Conservation (phyloP, 129 eudicot genomes). For the Erigeron canadensis region DNA sequence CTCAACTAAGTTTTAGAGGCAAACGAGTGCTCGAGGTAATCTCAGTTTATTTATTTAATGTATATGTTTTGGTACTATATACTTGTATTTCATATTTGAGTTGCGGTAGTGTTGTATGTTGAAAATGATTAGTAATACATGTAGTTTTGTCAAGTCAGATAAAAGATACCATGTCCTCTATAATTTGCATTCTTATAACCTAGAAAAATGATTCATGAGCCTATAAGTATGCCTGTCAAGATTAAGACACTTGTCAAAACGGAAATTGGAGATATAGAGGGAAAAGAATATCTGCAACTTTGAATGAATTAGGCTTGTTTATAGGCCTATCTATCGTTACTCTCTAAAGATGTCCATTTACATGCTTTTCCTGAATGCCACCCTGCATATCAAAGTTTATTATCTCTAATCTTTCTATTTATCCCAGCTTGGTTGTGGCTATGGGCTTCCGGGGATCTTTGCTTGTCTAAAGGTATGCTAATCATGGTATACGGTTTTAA, state of each 20-base stretch:
- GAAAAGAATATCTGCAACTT: too few relatives aligned
- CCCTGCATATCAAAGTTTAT: slow-evolving; percentile 14
- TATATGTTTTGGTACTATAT: slow-evolving; percentile 12
- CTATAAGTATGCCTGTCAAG: too few relatives aligned
- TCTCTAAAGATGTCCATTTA: neutral
- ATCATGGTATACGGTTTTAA: neutral
- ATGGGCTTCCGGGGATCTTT: slow-evolving; percentile 76
- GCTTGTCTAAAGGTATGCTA: slow-evolving; percentile 69
- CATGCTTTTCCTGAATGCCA: neutral
- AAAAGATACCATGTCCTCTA: neutral
- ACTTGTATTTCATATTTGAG: slow-evolving; percentile 5
- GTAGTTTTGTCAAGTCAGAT: slow-evolving; percentile 7
- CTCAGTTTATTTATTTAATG: neutral
- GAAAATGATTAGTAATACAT: slow-evolving; percentile 7
- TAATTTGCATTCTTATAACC: slow-evolving; percentile 13
- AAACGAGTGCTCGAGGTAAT: slow-evolving; percentile 78
- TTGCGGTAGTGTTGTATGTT: neutral
- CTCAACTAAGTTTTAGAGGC: slow-evolving; percentile 81
- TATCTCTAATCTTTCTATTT: neutral
- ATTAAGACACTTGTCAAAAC: too few relatives aligned
- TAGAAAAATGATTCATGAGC: neutral
- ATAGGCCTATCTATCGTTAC: too few relatives aligned
- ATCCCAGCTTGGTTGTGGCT: slow-evolving; percentile 60
- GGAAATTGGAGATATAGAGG: too few relatives aligned
- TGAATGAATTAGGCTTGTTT: too few relatives aligned